Evolutionary conservation across 2,329 filamentous ascomycete species (phyloP).

Genomic region (Ilyonectria destructans): DNA sequence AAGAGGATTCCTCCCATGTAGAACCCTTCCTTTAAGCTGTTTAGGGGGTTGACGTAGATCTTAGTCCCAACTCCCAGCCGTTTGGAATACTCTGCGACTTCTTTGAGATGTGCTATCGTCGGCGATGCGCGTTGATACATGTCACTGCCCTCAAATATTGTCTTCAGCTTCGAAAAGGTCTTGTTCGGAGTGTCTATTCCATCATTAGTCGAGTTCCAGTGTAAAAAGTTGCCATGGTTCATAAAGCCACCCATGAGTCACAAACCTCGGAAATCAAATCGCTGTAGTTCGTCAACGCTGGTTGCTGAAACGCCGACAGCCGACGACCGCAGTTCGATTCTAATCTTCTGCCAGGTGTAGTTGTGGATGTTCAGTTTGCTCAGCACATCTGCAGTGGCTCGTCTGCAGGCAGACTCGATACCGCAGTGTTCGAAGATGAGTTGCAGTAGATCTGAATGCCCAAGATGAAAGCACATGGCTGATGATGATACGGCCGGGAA

Average conservation of each 20-base stretch:
- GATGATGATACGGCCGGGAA: constrained; percentile 82
- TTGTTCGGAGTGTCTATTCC: constrained; percentile 68
- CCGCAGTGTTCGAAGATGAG: constrained; percentile 93
- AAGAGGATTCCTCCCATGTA: constrained; percentile 91
- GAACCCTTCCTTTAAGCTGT: constrained; percentile 92
- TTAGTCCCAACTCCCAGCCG: constrained; percentile 83
- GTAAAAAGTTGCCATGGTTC: neutral
- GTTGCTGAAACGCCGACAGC: constrained; percentile 88
- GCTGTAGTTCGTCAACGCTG: constrained; percentile 89
- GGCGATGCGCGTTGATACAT: constrained; percentile 82
- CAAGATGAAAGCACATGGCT: constrained; percentile 90
- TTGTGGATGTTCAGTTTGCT: constrained; percentile 90
- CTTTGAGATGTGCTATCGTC: constrained; percentile 84
- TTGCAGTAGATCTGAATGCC: constrained; percentile 89
- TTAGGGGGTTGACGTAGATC: constrained; percentile 87
- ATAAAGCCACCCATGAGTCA: neutral
- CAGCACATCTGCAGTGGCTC: constrained; percentile 84
- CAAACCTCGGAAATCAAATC: constrained; percentile 90
- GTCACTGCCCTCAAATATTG: constrained; percentile 74
- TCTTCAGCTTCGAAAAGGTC: constrained; percentile 72
- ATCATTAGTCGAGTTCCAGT: constrained; percentile 21
- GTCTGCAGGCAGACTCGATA: constrained; percentile 78
- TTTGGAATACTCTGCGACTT: constrained; percentile 83
- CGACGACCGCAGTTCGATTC: constrained; percentile 85
- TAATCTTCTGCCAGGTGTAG: constrained; percentile 87